phyloP scores from a whole-genome alignment of 805 yeast species.

The Pichia ethanolica region DNA sequence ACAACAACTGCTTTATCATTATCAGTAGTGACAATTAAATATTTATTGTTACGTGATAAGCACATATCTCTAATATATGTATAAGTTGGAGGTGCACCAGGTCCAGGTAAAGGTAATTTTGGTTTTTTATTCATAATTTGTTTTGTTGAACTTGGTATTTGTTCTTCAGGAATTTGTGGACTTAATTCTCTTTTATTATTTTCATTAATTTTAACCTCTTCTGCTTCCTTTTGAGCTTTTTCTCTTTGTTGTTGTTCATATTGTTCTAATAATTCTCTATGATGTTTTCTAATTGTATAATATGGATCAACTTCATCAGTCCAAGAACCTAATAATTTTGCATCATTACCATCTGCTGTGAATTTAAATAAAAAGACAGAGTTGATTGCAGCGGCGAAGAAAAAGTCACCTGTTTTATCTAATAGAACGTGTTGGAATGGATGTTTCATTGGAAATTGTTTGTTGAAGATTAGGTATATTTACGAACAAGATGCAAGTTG shows the following conservation, averaged over 20 bases:
- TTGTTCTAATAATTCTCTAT: constrained; percentile 32
- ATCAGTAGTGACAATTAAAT: constrained; percentile 66
- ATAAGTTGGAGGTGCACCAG: constrained; percentile 61
- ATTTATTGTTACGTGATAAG: constrained; percentile 44
- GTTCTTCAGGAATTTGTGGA: constrained; percentile 10
- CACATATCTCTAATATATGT: constrained; percentile 61
- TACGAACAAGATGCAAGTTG: too few relatives aligned
- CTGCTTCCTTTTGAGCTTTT: constrained; percentile 23
- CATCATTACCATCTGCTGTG: constrained; percentile 25
- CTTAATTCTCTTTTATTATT: constrained; percentile 8
- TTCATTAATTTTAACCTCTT: constrained; percentile 20
- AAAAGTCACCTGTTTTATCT: constrained; percentile 36
- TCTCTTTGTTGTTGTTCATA: constrained; percentile 19
- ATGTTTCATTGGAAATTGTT: constrained; percentile 43
- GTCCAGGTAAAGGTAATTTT: constrained; percentile 55
- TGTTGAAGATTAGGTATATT: too few relatives aligned
- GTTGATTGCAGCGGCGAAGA: constrained; percentile 55
- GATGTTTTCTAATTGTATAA: constrained; percentile 40
- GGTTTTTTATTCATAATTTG: constrained; percentile 32
- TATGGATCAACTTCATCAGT: constrained; percentile 47
- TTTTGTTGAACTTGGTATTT: constrained; percentile 19
- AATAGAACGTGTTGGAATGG: constrained; percentile 56
- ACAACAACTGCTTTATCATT: constrained; percentile 75
- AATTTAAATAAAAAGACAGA: constrained; percentile 46
- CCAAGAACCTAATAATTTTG: constrained; percentile 52